phyloP scores from a whole-genome alignment of 805 yeast species.

The Starmerella stellata region DNA sequence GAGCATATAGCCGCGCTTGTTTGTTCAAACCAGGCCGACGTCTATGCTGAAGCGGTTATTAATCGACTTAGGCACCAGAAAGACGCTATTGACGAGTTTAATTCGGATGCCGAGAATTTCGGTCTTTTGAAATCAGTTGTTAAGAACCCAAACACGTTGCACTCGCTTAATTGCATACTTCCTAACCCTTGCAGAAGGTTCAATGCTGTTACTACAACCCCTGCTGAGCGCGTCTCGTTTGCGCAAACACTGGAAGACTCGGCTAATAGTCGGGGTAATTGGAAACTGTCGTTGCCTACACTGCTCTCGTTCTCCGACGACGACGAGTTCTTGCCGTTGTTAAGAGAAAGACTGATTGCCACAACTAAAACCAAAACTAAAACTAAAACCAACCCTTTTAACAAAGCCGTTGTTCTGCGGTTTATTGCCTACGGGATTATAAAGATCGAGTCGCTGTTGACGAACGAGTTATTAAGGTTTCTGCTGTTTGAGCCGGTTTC shows the following conservation, averaged over 20 bases:
- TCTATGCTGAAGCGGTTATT: background rate
- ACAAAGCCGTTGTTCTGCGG: conserved; percentile 6
- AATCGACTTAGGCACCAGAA: background rate
- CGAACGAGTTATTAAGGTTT: conserved; percentile 1
- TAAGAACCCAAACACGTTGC: background rate
- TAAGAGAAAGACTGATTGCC: background rate
- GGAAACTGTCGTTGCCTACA: background rate
- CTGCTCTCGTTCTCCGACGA: background rate
- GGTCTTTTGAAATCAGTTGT: background rate
- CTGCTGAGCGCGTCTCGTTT: background rate
- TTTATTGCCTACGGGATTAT: conserved; percentile 10
- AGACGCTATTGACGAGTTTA: background rate
- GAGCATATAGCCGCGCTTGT: background rate
- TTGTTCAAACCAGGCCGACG: background rate
- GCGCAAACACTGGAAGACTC: background rate
- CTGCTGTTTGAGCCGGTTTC: conserved; percentile 9
- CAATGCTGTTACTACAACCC: background rate
- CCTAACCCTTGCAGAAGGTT: background rate
- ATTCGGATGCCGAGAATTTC: background rate
- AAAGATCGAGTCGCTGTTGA: conserved; percentile 2
- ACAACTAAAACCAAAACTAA: no score
- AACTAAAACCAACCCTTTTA: background rate
- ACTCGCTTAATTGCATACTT: background rate
- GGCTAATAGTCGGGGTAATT: background rate
- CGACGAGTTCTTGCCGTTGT: background rate